Evolutionary conservation across 495 filamentous ascomycete genomes (phyloP).

Genomic region (Lindgomyces ingoldianus): DNA sequence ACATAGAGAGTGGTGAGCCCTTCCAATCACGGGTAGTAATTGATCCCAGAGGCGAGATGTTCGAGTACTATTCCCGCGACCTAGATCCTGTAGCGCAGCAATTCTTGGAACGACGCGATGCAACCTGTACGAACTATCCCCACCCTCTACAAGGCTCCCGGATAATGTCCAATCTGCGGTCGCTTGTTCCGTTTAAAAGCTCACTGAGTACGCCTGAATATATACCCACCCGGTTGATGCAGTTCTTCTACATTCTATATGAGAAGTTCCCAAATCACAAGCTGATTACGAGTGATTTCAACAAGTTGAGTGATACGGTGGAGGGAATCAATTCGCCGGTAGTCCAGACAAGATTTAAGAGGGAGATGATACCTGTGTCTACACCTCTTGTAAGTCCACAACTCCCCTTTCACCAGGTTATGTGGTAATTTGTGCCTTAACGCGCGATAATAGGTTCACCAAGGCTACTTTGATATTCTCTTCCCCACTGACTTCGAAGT

Average conservation of each 20-base stretch:
- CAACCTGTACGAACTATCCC: constrained; percentile 58
- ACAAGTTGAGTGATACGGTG: constrained; percentile 76
- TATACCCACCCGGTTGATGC: constrained; percentile 90
- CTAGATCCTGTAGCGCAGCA: constrained; percentile 82
- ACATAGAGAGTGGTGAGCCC: constrained; percentile 68
- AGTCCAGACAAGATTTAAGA: constrained; percentile 88
- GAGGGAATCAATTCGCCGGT: constrained; percentile 87
- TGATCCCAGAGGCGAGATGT: constrained; percentile 83
- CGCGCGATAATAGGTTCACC: constrained; percentile 67
- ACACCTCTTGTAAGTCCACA: constrained; percentile 81
- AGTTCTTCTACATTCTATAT: constrained; percentile 89
- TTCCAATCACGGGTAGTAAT: constrained; percentile 87
- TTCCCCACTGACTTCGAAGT: constrained; percentile 94
- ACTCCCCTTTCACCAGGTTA: too few species aligned
- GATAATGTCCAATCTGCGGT: constrained; percentile 58
- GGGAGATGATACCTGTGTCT: constrained; percentile 81
- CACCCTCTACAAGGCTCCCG: constrained; percentile 58
- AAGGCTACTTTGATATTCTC: constrained; percentile 98
- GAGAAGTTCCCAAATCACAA: constrained; percentile 85
- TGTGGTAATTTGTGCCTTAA: too few species aligned
- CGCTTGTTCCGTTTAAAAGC: constrained; percentile 64
- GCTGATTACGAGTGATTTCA: constrained; percentile 89
- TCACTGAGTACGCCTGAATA: constrained; percentile 84
- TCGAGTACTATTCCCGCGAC: constrained; percentile 78
- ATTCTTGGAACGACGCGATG: constrained; percentile 76